A percentile compares a stretch with the other conserved stretches of the same genome.
Evolutionary conservation across 2,329 filamentous ascomycete genomes (phyloP).

Genomic region (Cordyceps pruinosa): DNA sequence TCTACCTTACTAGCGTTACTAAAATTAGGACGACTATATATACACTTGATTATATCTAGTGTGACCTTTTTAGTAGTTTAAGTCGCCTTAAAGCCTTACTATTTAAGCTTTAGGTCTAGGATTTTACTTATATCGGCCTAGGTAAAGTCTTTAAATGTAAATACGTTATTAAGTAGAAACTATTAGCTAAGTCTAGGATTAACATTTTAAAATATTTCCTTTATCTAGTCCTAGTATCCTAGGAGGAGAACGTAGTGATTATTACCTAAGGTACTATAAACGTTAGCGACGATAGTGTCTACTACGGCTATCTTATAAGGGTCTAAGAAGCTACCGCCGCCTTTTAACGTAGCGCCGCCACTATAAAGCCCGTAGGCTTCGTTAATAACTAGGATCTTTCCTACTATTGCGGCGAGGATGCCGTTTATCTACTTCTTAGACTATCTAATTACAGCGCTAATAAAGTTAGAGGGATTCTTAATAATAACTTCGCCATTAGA

Average conservation of each 20-base stretch:
- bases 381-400: slow-evolving; percentile 75
- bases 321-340: slow-evolving; percentile 19
- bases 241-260: slow-evolving; percentile 66
- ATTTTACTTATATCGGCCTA: slow-evolving; percentile 52
- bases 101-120: slow-evolving; percentile 54
- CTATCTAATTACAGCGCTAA: slow-evolving; percentile 54
- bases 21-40: slow-evolving; percentile 60
- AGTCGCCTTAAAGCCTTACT: slow-evolving; percentile 46
- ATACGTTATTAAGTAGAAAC: slow-evolving; percentile 57
- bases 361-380: slow-evolving; percentile 65
- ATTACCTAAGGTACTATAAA: slow-evolving; percentile 63
- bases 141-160: slow-evolving; percentile 62
- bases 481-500: slow-evolving; percentile 64
- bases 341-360: slow-evolving; percentile 20
- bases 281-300: slow-evolving; percentile 67
- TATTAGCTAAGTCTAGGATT: slow-evolving; percentile 63
- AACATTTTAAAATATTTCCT: slow-evolving; percentile 64
- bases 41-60: slow-evolving; percentile 52
- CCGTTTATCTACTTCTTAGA: slow-evolving; percentile 68
- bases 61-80: slow-evolving; percentile 45
- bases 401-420: slow-evolving; percentile 57
- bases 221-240: slow-evolving; percentile 64
- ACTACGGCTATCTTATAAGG: slow-evolving; percentile 58
- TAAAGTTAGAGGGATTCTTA: slow-evolving; percentile 69
- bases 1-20: slow-evolving; percentile 71